Evolutionary conservation across 140 eudicot species (phyloP).

Genomic region (Senecio squalidus): DNA sequence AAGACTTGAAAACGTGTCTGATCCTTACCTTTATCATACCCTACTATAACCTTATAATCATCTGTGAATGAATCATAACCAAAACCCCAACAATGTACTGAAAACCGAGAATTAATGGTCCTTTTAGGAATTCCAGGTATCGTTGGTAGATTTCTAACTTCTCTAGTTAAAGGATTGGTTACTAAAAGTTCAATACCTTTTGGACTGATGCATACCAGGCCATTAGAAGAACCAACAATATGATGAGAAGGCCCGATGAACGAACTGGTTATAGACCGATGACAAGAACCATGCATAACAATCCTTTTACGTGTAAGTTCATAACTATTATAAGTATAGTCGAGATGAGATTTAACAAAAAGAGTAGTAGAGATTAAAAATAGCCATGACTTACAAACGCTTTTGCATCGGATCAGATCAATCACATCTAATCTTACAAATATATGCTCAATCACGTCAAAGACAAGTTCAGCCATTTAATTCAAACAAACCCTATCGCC

Average conservation of each 20-base stretch:
- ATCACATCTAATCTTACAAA: not conserved
- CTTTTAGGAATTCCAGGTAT: too few relatives aligned
- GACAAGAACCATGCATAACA: too few relatives aligned
- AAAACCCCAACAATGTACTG: not conserved
- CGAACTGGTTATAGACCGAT: not conserved
- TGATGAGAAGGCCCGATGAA: too few relatives aligned
- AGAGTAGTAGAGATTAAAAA: not conserved
- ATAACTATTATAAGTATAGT: not conserved
- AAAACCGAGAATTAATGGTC: too few relatives aligned
- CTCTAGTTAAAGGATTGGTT: not conserved
- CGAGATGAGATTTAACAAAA: not conserved
- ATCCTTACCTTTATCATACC: not conserved
- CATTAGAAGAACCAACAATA: not conserved
- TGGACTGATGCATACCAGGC: not conserved
- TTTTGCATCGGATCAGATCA: not conserved
- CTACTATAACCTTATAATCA: not conserved
- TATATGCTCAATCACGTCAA: not conserved
- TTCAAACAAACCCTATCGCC: too few relatives aligned
- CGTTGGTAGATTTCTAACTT: not conserved
- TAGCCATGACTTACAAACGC: not conserved
- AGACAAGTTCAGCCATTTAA: not conserved
- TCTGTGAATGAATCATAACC: not conserved
- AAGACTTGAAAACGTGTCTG: not conserved
- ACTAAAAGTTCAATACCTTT: not conserved
- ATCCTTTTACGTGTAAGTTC: not conserved